These are phyloP conservation scores for Flaveria linearis DNA, from an alignment of 129 eudicot genomes.

Conservation along the genomic window DNA sequence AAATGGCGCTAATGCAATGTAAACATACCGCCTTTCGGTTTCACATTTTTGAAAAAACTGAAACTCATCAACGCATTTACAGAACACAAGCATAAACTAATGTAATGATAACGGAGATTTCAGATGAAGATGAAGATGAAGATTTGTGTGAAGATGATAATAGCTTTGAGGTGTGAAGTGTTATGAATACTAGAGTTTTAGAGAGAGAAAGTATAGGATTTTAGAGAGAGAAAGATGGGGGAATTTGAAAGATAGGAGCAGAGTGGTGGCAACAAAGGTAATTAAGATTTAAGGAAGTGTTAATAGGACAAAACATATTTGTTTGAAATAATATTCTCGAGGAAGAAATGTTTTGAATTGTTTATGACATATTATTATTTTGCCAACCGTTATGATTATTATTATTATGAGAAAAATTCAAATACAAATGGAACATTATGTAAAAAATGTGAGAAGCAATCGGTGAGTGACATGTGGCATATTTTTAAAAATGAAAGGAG, in stretches of 20 bases:
- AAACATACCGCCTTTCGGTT: background rate
- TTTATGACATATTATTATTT: background rate
- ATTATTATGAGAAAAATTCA: no score
- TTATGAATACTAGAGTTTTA: conserved; percentile 15
- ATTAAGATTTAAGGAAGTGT: conserved; percentile 3
- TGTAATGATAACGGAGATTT: background rate
- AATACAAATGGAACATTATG: no score
- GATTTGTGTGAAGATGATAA: conserved; percentile 15
- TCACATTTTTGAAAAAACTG: background rate
- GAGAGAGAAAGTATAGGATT: conserved; percentile 36
- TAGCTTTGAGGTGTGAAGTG: conserved; percentile 18
- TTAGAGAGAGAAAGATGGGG: conserved; percentile 37
- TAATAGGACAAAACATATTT: conserved; percentile 16
- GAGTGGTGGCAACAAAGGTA: conserved; percentile 38
- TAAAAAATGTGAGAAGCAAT: no score
- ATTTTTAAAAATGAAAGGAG: no score
- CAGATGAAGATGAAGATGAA: background rate
- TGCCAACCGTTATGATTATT: no score
- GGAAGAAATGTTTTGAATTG: background rate
- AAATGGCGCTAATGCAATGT: conserved; percentile 30
- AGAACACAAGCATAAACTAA: background rate
- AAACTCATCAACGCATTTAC: background rate
- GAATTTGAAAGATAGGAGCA: conserved; percentile 31
- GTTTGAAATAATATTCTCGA: background rate
- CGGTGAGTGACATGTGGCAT: no score